A percentile compares a stretch with the other conserved stretches of the same genome.
phyloP scores from a whole-genome alignment of 179 eudicot genomes.

The Pouteria campechiana region DNA sequence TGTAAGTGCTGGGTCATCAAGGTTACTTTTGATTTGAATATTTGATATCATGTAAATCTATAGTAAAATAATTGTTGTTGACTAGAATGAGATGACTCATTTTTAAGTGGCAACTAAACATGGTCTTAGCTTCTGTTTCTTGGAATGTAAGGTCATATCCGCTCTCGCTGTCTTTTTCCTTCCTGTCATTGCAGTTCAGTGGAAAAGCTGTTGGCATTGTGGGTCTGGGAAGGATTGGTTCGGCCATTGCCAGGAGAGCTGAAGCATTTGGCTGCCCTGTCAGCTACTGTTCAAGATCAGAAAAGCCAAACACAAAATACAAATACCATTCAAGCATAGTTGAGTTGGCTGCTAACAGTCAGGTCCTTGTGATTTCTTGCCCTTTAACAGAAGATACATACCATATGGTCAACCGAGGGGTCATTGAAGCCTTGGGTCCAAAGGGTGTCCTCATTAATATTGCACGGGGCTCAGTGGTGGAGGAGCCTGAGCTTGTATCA shows the following conservation, averaged over 20 bases:
- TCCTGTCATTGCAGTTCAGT: conserved; percentile 41
- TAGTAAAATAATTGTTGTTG: too few relatives aligned
- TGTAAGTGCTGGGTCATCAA: too few relatives aligned
- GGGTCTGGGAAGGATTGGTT: conserved; percentile 71
- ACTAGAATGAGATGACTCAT: too few relatives aligned
- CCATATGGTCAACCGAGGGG: conserved; percentile 47
- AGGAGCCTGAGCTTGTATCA: conserved; percentile 55
- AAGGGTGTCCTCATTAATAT: conserved; percentile 54
- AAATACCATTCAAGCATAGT: conserved; percentile 23
- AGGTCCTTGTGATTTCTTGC: conserved; percentile 54
- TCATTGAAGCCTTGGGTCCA: conserved; percentile 52
- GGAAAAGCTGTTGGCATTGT: conserved; percentile 69
- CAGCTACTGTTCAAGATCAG: conserved; percentile 47
- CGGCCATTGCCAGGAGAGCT: conserved; percentile 61
- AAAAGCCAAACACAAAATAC: conserved; percentile 33
- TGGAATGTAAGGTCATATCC: neutral
- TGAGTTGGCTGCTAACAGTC: conserved; percentile 45
- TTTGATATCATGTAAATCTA: too few relatives aligned
- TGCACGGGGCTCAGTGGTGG: conserved; percentile 58
- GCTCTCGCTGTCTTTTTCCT: neutral
- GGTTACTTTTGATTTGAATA: too few relatives aligned
- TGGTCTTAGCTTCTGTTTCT: too few relatives aligned
- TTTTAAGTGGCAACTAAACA: too few relatives aligned
- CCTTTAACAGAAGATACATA: conserved; percentile 53
- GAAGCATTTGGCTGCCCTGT: conserved; percentile 56